phyloP scores from a whole-genome alignment of 2,329 filamentous ascomycete species.

The Fusarium metavorans region DNA sequence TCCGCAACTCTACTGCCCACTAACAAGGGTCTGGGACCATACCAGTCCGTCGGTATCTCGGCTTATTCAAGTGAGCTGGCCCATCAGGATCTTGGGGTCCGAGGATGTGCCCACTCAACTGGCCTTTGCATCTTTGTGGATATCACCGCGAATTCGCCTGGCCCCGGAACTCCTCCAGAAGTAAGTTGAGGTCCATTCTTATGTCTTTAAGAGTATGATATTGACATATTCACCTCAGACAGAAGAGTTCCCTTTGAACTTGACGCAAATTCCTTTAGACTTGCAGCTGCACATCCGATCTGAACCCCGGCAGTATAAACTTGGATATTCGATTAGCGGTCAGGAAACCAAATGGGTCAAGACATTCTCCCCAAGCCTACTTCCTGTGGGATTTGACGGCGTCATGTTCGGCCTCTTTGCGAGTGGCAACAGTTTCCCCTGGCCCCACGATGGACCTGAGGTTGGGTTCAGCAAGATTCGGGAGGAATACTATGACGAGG shows the following conservation, averaged over 20 bases:
- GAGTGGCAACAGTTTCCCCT: constrained; percentile 37
- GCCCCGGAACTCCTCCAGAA: constrained; percentile 18
- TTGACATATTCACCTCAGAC: neutral
- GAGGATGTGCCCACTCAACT: constrained; percentile 38
- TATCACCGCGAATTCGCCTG: constrained; percentile 10
- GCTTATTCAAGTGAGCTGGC: constrained; percentile 43
- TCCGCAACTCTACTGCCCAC: constrained; percentile 35
- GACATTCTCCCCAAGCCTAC: constrained; percentile 19
- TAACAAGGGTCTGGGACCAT: constrained; percentile 23
- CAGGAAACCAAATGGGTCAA: constrained; percentile 26
- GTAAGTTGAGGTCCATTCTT: neutral
- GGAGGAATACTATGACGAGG: constrained; percentile 39
- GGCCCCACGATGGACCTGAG: constrained; percentile 33
- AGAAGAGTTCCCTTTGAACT: constrained; percentile 8
- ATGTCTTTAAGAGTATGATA: too few relatives aligned
- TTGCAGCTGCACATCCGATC: constrained; percentile 38
- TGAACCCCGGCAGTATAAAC: constrained; percentile 34
- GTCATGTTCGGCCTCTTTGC: constrained; percentile 42
- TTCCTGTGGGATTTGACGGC: constrained; percentile 35
- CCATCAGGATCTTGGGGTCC: constrained; percentile 45
- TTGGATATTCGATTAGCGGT: constrained; percentile 37
- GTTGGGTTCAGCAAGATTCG: constrained; percentile 37
- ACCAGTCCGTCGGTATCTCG: constrained; percentile 43
- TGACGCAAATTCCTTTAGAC: constrained; percentile 11
- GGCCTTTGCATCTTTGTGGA: constrained; percentile 38